phyloP scores from a whole-genome alignment of 768 basidiomycete species.

The Suillus weaverae region DNA sequence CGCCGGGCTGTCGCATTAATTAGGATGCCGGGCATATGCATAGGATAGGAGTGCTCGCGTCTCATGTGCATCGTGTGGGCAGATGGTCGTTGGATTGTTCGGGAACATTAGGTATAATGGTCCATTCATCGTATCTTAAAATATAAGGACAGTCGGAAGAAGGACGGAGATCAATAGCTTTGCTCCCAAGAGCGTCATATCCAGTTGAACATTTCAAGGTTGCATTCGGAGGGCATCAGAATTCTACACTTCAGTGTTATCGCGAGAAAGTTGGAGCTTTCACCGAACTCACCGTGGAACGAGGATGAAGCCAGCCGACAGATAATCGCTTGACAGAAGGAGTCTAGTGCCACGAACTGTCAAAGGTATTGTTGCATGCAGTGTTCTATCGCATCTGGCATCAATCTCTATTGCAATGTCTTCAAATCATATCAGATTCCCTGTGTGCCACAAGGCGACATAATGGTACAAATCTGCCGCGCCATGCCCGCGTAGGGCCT shows the following conservation, averaged over 20 bases:
- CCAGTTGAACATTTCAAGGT: neutral
- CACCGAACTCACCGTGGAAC: neutral
- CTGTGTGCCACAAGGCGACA: neutral
- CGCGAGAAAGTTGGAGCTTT: neutral
- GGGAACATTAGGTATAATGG: neutral
- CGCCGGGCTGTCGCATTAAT: neutral
- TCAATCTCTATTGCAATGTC: neutral
- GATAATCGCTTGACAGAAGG: neutral
- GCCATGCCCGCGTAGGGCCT: neutral
- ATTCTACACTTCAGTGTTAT: neutral
- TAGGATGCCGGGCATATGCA: neutral
- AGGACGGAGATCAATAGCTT: neutral
- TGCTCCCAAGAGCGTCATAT: neutral
- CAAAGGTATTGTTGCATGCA: conserved; percentile 51
- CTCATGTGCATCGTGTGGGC: neutral
- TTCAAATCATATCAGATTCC: neutral
- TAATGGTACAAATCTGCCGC: neutral
- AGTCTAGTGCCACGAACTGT: conserved; percentile 56
- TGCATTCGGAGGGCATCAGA: neutral
- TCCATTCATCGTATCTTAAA: neutral
- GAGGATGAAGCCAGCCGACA: neutral
- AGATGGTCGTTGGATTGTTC: neutral
- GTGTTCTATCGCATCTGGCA: neutral
- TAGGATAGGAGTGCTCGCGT: neutral
- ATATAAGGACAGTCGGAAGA: neutral